These are phyloP conservation scores for Starmera caribaea DNA, from an alignment of 805 yeast genomes.

Conservation along the genomic window DNA sequence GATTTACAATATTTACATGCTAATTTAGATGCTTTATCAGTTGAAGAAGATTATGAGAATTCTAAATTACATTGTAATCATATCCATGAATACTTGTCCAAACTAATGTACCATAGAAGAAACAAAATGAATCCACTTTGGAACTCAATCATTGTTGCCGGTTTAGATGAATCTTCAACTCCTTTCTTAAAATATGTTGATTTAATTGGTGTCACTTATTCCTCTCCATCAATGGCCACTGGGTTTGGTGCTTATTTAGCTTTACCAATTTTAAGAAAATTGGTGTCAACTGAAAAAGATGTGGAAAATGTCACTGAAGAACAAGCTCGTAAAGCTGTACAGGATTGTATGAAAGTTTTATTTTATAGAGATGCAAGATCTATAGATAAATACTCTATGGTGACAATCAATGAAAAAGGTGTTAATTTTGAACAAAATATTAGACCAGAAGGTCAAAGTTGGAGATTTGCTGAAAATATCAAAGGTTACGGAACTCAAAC, in stretches of 20 bases:
- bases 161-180: slow-evolving; percentile 58
- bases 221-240: slow-evolving; percentile 84
- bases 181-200: slow-evolving; percentile 84
- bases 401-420: slow-evolving; percentile 56
- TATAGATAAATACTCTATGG: slow-evolving; percentile 73
- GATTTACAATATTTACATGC: slow-evolving; percentile 83
- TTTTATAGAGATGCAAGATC: slow-evolving; percentile 96
- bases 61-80: slow-evolving; percentile 70
- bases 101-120: slow-evolving; percentile 80
- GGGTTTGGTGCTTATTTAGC: slow-evolving; percentile 97
- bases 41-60: slow-evolving; percentile 70
- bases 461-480: slow-evolving; percentile 86
- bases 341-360: slow-evolving; percentile 86
- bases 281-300: slow-evolving; percentile 72
- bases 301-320: slow-evolving; percentile 57
- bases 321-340: slow-evolving; percentile 67
- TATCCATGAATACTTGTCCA: slow-evolving; percentile 78
- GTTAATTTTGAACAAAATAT: slow-evolving; percentile 57
- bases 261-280: slow-evolving; percentile 78
- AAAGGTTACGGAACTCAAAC: slow-evolving; percentile 81
- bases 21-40: slow-evolving; percentile 66
- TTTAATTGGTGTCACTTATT: slow-evolving; percentile 82
- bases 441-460: slow-evolving; percentile 65
- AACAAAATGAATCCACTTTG: slow-evolving; percentile 92
- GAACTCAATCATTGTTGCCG: slow-evolving; percentile 91